Evolutionary conservation across 371 early-diverging fungal genomes (phyloP).

Genomic region (Lichtheimia ornata): DNA sequence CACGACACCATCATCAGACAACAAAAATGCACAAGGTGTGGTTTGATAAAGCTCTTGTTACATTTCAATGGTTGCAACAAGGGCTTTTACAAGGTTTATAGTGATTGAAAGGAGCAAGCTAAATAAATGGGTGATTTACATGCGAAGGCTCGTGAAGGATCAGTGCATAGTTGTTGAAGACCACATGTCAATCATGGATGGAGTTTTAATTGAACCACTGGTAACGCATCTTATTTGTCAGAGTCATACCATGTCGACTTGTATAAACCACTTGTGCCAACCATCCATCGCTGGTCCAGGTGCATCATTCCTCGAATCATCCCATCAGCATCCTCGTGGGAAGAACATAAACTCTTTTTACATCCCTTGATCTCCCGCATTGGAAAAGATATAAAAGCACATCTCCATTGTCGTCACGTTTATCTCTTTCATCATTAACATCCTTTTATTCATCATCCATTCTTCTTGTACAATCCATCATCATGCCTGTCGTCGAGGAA

Average conservation of each 20-base stretch:
- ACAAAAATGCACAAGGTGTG: too few species aligned
- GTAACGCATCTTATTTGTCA: constrained; percentile 16
- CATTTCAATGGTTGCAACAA: constrained; percentile 13
- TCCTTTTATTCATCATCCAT: constrained; percentile 1
- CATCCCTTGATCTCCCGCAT: background rate
- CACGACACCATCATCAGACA: too few species aligned
- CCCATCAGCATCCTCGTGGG: constrained; percentile 25
- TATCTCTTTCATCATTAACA: constrained; percentile 1
- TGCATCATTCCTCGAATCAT: constrained; percentile 4
- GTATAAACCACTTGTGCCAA: constrained; percentile 17
- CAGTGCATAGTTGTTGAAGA: constrained; percentile 9
- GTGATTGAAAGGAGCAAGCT: background rate
- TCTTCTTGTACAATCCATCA: background rate
- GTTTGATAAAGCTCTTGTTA: constrained; percentile 8
- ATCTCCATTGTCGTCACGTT: too few species aligned
- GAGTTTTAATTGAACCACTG: constrained; percentile 13
- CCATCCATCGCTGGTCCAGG: background rate
- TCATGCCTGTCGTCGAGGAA: constrained; percentile 10
- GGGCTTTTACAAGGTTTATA: constrained; percentile 3
- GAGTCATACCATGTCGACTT: constrained; percentile 15
- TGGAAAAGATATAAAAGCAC: too few species aligned
- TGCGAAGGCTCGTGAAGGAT: constrained; percentile 15
- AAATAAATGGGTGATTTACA: constrained; percentile 5
- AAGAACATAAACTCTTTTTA: constrained; percentile 16
- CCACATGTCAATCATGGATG: constrained; percentile 13